Base-by-base conservation (phyloP, 2,329 filamentous ascomycete genomes). In the Elsinoe necatrix region DNA sequence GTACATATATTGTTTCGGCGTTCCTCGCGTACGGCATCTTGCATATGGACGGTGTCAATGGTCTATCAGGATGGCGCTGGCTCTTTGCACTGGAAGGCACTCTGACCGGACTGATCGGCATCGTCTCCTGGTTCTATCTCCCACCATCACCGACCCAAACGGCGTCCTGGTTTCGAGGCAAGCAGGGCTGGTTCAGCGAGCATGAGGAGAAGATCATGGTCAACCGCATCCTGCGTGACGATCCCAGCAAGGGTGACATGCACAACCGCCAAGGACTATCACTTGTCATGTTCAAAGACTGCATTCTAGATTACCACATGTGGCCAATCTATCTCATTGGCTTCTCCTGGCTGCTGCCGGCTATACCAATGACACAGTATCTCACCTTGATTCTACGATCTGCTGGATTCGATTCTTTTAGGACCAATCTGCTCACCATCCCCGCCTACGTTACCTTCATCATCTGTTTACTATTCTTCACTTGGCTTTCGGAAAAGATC, bases 141-240 rank as follows among this genome's bases (percentile, higher is more conserved):
- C 72, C 73, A 0, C 67, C 72, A 2, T 72, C 83, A 0, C 85
- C 86, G 0, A 84, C 82, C 0, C 77, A 82, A 51, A 89, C 85
- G 5, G 79, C 76, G 14, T 76, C 78, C 27, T 67, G 75, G 47
- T 75, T 87, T 59, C 81, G 79, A 56, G 77, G 80, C 1, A 79
- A 80, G 54, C 60, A 77, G 18, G 82, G 83, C 1, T 85, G 84
- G 84, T 86, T 85, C 67, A 80, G 72, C 1, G 84, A 86, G 64
- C 75, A 75, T 1, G 82, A 88, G 64, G 84, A 87, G 63, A 78
- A 81, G 57, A 86, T 87, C 63, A 82, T 87, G 78, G 77, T 85
- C 16, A 87, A 86, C 64, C 77, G 78, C 21, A 73, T 84, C 21
- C 68, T 80, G 9, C 72, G 78, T 7, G 78, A 80, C 54, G 78